Conservation (phyloP, 306 rosid genomes). For the Calophaca sinica region DNA sequence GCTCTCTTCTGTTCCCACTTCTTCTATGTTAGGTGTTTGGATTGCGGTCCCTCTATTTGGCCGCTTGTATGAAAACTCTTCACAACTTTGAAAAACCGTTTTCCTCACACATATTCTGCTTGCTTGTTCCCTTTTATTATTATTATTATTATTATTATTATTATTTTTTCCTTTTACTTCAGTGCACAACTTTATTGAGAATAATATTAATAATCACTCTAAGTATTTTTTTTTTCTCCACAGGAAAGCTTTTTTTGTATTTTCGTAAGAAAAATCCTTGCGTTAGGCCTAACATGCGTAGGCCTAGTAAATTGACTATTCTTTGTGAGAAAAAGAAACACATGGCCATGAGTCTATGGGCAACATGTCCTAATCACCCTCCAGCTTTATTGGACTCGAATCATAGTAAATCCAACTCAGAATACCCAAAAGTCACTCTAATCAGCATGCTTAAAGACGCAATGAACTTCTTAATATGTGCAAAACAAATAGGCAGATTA, state of each 20-base stretch:
- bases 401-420: slow-evolving; percentile 36
- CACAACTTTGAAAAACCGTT: slow-evolving; percentile 46
- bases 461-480: slow-evolving; percentile 38
- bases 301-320: slow-evolving; percentile 33
- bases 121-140: no score
- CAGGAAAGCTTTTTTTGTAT: background rate
- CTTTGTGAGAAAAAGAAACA: slow-evolving; percentile 6
- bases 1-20: slow-evolving; percentile 35
- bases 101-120: background rate
- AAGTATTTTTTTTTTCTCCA: slow-evolving; percentile 7
- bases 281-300: slow-evolving; percentile 46
- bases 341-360: background rate
- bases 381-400: slow-evolving; percentile 60
- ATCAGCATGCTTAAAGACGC: slow-evolving; percentile 37
- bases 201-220: background rate
- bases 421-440: slow-evolving; percentile 40
- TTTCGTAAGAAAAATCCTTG: slow-evolving; percentile 21
- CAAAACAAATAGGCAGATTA: slow-evolving; percentile 24
- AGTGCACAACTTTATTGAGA: background rate
- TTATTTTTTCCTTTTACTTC: no score
- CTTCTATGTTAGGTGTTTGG: slow-evolving; percentile 55
- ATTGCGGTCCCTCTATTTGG: slow-evolving; percentile 44
- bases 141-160: no score
- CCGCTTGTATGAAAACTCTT: slow-evolving; percentile 53
- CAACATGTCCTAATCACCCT: slow-evolving; percentile 40